Conservation (phyloP, 108 stramenopile species). For the Nannochloropsis oceanica region DNA sequence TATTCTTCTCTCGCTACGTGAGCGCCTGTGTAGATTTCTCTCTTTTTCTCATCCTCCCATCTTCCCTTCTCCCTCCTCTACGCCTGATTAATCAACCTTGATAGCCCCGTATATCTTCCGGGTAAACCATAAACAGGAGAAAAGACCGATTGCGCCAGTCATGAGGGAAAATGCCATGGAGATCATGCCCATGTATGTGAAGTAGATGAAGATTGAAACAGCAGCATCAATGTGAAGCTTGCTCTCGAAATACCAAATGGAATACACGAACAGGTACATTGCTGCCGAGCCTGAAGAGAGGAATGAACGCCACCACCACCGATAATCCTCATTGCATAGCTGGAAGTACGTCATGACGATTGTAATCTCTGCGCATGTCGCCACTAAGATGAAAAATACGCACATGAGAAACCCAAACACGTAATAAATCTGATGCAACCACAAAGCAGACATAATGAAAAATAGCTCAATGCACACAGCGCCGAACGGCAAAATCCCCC, state of each 20-base stretch:
- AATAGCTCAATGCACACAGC: constrained; percentile 91
- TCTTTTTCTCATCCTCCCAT: too few relatives aligned
- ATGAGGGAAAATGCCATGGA: constrained; percentile 72
- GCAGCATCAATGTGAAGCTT: constrained; percentile 35
- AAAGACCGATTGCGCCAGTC: constrained; percentile 80
- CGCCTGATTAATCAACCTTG: constrained; percentile 36
- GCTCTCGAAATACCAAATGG: constrained; percentile 66
- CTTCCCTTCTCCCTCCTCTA: too few relatives aligned
- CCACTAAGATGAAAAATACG: constrained; percentile 70
- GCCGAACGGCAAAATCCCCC: constrained; percentile 92
- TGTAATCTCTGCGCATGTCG: constrained; percentile 84
- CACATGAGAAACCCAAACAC: constrained; percentile 94
- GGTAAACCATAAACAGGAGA: constrained; percentile 58
- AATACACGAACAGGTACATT: constrained; percentile 88
- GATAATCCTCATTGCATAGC: constrained; percentile 91
- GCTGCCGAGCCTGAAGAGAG: constrained; percentile 73
- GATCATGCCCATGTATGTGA: constrained; percentile 91
- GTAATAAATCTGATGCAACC: constrained; percentile 97
- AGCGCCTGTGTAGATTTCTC: too few relatives aligned
- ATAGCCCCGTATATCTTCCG: constrained; percentile 44
- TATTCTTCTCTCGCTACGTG: too few relatives aligned
- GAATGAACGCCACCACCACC: constrained; percentile 96
- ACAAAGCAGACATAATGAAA: constrained; percentile 97
- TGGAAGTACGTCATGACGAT: constrained; percentile 96
- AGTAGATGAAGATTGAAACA: constrained; percentile 30